A percentile compares a stretch with the other conserved stretches of the same genome.
phyloP scores from a whole-genome alignment of 192 early-diverging fungal genomes.

The Diversispora eburnea region DNA sequence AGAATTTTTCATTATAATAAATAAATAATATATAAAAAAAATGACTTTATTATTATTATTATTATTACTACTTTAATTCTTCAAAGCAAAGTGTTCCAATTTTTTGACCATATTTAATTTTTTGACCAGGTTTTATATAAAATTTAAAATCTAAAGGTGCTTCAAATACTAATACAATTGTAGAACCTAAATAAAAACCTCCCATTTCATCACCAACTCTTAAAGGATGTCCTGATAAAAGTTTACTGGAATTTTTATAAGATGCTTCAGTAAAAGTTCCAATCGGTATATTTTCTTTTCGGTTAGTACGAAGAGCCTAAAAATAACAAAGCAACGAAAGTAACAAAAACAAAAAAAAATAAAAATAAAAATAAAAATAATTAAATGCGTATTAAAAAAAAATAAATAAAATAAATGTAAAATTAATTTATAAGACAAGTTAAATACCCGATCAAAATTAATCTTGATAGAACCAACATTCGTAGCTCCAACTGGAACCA shows the following conservation, averaged over 20 bases:
- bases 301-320: conserved; percentile 64
- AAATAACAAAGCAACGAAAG: not conserved
- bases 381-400: too few relatives aligned
- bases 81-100: conserved; percentile 47
- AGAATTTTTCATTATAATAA: too few relatives aligned
- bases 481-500: conserved; percentile 96
- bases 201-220: conserved; percentile 86
- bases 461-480: conserved; percentile 96
- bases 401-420: too few relatives aligned
- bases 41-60: not conserved
- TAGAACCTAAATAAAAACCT: conserved; percentile 92
- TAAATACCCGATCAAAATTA: conserved; percentile 81
- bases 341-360: too few relatives aligned
- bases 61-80: not conserved
- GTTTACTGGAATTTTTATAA: conserved; percentile 60
- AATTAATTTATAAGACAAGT: not conserved
- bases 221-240: conserved; percentile 64
- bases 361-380: too few relatives aligned
- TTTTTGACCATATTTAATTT: conserved; percentile 78
- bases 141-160: conserved; percentile 84
- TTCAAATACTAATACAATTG: conserved; percentile 96
- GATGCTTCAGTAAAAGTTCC: conserved; percentile 74
- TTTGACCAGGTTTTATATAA: conserved; percentile 62
- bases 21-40: not conserved
- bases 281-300: conserved; percentile 52